Base-by-base conservation (phyloP, 257 asterid genomes). In the Solanum dulcamara region DNA sequence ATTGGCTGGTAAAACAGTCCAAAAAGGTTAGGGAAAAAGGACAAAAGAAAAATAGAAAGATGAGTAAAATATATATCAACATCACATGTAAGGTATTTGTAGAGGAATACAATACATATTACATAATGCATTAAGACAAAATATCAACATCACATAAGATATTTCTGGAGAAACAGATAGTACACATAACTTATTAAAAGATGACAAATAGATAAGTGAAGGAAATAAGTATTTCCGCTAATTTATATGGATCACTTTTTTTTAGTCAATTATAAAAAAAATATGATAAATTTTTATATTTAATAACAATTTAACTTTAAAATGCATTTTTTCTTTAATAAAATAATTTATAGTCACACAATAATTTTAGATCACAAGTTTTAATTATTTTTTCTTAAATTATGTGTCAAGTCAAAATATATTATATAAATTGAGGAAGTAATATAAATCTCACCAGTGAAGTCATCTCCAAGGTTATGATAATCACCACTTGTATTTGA, bases 401-500 rank as follows among this genome's bases (percentile, higher is more conserved):
- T 6, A 7, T 2, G 7, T 38, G 10, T 38, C 7, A 38, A 38
- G 10, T 38, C 10, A 7, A 38, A 38, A 38, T 0, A 9, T 38
- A 9, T 6, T 6, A 6, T 6, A 37, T 37, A 37, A 2, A n/a
- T n/a, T n/a, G n/a, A n/a, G n/a, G n/a, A n/a, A n/a, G 5, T 5
- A 7, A 20, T 57, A 60, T 60, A 62, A 62, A 62, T 62, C 81
- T 89, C 80, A 93, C 98, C 97, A 82, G 99, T 91, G 87, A 96
- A 92, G 89, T 92, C 92, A 85, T 96, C 99, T 82, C 98, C 99
- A 35, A 96, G 88, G 74, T 38, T 89, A 86, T 90, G 92, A 90
- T 92, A 94, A 90, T 96, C 99, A 30, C 80, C 86, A 74, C 92
- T 93, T 24, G 95, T 92, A 33, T 96, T 92, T 38, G 98, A 85